Evolutionary conservation across 1,139 yeast genomes (phyloP).

Genomic region (Yamadazyma triangularis): DNA sequence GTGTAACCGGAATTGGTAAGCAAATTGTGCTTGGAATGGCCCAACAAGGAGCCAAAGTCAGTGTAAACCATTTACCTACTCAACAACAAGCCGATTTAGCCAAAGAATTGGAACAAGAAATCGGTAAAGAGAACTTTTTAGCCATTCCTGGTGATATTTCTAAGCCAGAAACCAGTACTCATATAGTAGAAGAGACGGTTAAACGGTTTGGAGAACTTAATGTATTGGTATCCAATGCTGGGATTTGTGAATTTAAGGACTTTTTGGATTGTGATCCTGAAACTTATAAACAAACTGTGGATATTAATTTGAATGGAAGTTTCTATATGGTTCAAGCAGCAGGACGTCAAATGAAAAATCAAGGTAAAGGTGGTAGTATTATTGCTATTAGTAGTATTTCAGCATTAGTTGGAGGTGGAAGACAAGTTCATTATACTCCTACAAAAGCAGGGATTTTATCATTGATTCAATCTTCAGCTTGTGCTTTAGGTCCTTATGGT

Average conservation of each 20-base stretch:
- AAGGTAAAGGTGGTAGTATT: slow-evolving; percentile 44
- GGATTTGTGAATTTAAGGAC: slow-evolving; percentile 19
- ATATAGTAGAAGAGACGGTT: slow-evolving; percentile 29
- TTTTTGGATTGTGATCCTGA: slow-evolving; percentile 29
- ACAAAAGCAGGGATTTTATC: slow-evolving; percentile 45
- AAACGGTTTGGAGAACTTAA: slow-evolving; percentile 34
- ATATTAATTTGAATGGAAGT: slow-evolving; percentile 40
- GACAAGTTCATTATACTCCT: slow-evolving; percentile 42
- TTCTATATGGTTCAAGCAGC: slow-evolving; percentile 44
- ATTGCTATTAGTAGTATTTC: slow-evolving; percentile 37
- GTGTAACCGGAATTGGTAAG: slow-evolving; percentile 25
- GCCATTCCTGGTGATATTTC: slow-evolving; percentile 41
- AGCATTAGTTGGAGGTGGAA: slow-evolving; percentile 36
- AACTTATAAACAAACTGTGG: slow-evolving; percentile 21
- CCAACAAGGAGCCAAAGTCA: slow-evolving; percentile 17
- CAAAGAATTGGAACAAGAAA: slow-evolving; percentile 15
- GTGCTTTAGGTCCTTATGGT: slow-evolving; percentile 36
- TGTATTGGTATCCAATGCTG: slow-evolving; percentile 44
- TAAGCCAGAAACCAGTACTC: slow-evolving; percentile 28
- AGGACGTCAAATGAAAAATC: slow-evolving; percentile 39
- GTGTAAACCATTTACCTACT: slow-evolving; percentile 19
- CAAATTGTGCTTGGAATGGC: slow-evolving; percentile 19
- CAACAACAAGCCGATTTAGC: slow-evolving; percentile 17
- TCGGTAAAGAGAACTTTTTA: slow-evolving; percentile 18
- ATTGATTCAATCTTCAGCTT: slow-evolving; percentile 40